phyloP scores from a whole-genome alignment of 2,329 filamentous ascomycete genomes.

The Pseudogymnoascus sp. region DNA sequence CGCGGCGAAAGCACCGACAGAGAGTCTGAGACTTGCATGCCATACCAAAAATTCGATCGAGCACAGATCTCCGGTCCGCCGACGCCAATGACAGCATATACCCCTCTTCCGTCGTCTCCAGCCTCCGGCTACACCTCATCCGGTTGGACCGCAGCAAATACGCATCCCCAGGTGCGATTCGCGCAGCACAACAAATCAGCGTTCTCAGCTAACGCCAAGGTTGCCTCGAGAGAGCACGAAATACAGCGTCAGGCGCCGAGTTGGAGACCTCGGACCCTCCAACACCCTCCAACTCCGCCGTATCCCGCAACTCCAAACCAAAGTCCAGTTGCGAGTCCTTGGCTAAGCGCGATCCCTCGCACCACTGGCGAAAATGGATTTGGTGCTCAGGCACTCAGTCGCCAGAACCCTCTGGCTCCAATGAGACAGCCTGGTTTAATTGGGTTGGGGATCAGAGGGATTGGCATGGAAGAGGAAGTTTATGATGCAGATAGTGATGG shows the following conservation, averaged over 20 bases:
- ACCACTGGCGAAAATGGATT: not conserved
- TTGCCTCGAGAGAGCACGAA: not conserved
- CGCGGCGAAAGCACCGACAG: conserved; percentile 33
- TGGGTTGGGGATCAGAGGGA: not conserved
- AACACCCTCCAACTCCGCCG: not conserved
- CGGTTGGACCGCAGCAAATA: not conserved
- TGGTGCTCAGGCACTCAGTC: not conserved
- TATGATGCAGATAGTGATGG: not conserved
- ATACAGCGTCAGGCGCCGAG: not conserved
- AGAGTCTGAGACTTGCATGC: conserved; percentile 30
- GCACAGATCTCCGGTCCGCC: not conserved
- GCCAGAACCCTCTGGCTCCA: not conserved
- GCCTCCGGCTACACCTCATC: not conserved
- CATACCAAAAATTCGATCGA: not conserved
- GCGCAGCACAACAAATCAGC: not conserved
- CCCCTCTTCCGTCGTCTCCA: not conserved
- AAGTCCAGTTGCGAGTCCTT: conserved; percentile 29
- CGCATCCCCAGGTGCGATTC: not conserved
- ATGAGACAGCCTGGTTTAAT: not conserved
- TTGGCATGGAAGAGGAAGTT: not conserved
- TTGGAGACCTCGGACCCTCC: not conserved
- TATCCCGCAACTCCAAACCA: not conserved
- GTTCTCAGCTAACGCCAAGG: not conserved
- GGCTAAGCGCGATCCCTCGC: conserved; percentile 38
- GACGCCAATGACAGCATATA: not conserved